Conservation (phyloP, 768 basidiomycete species). For the Kwoniella dejecticola region DNA sequence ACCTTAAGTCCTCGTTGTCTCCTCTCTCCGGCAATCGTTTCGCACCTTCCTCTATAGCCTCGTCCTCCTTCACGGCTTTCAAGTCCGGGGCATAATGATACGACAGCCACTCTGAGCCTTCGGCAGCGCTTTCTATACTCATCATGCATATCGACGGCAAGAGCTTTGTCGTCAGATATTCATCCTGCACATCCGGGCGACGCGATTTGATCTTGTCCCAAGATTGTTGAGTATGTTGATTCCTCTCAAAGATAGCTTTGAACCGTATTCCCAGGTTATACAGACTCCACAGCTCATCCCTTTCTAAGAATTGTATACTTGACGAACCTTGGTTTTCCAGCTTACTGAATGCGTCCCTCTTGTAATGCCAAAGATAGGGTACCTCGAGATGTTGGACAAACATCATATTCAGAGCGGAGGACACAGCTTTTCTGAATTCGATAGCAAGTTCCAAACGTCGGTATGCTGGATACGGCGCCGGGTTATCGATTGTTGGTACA, state of each 20-base stretch:
- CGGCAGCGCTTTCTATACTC: slow-evolving; percentile 83
- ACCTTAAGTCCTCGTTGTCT: slow-evolving; percentile 28
- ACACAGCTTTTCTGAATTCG: slow-evolving; percentile 67
- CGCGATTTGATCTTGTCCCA: slow-evolving; percentile 65
- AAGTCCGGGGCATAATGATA: slow-evolving; percentile 70
- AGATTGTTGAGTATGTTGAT: slow-evolving; percentile 64
- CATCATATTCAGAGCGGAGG: slow-evolving; percentile 73
- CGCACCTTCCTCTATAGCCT: slow-evolving; percentile 47
- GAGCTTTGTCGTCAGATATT: slow-evolving; percentile 72
- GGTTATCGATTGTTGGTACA: slow-evolving; percentile 31
- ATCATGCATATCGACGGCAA: slow-evolving; percentile 59
- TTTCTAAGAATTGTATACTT: slow-evolving; percentile 62
- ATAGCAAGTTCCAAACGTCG: slow-evolving; percentile 61
- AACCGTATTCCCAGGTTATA: slow-evolving; percentile 86
- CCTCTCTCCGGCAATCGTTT: slow-evolving; percentile 46
- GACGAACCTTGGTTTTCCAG: slow-evolving; percentile 41
- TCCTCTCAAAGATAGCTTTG: slow-evolving; percentile 77
- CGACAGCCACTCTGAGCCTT: slow-evolving; percentile 85
- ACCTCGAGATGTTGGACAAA: slow-evolving; percentile 90
- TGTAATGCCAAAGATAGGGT: slow-evolving; percentile 91
- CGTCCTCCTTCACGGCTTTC: slow-evolving; percentile 65
- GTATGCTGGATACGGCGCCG: slow-evolving; percentile 56
- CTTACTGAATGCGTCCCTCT: slow-evolving; percentile 77
- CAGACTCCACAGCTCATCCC: slow-evolving; percentile 88
- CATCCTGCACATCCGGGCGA: slow-evolving; percentile 62